Conservation (phyloP, 768 basidiomycete species). For the Suillus brevipes region DNA sequence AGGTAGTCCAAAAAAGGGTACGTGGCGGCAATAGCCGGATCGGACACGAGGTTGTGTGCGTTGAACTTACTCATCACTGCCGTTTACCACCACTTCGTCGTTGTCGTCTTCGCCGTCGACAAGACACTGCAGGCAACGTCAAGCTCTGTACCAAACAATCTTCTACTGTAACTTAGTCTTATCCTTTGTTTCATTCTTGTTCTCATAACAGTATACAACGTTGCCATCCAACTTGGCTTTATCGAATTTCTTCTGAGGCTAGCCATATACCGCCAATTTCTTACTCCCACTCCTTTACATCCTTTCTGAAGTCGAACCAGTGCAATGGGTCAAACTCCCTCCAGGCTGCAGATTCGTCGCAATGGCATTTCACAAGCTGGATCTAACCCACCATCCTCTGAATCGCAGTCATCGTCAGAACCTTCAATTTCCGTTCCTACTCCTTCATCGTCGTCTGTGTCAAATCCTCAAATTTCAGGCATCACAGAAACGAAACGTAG, state of each 20-base stretch:
- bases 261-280: constrained; percentile 2
- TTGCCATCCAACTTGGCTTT: constrained; percentile 10
- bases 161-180: constrained; percentile 4
- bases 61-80: constrained; percentile 1
- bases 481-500: constrained; percentile 8
- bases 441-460: constrained; percentile 2
- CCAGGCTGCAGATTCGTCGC: constrained; percentile 20
- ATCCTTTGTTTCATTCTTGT: constrained; percentile 2
- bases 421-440: background rate
- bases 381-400: constrained; percentile 11
- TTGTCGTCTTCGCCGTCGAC: background rate
- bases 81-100: constrained; percentile 6
- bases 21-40: background rate
- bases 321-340: constrained; percentile 34
- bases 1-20: background rate
- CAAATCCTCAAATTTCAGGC: background rate
- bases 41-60: background rate
- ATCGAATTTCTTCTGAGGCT: constrained; percentile 4
- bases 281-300: background rate
- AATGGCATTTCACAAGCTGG: constrained; percentile 13
- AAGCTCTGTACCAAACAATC: constrained; percentile 1
- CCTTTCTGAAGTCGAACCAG: constrained; percentile 2
- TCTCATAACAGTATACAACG: constrained; percentile 5
- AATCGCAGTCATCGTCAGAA: constrained; percentile 10
- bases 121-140: background rate